A percentile compares a stretch with the other conserved stretches of the same genome.
phyloP scores from a whole-genome alignment of 495 filamentous ascomycete species.

The Aspergillus carlsbadensis region DNA sequence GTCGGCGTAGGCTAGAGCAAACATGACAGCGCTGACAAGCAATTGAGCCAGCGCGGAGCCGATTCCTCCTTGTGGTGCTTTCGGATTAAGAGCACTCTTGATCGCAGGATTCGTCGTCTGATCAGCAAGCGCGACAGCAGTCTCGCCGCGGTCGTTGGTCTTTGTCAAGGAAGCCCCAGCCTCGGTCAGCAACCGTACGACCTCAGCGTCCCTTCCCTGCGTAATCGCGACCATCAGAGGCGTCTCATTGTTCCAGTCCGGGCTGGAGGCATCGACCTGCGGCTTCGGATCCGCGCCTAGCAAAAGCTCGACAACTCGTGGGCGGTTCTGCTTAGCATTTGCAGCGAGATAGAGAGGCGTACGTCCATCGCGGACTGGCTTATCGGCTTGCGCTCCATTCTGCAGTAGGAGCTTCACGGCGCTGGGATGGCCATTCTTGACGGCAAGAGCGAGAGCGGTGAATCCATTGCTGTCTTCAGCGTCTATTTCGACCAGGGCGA shows the following conservation, averaged over 20 bases:
- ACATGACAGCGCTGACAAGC: slow-evolving; percentile 2
- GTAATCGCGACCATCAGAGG: slow-evolving; percentile 1
- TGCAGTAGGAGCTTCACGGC: slow-evolving; percentile 2
- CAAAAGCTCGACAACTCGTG: not conserved
- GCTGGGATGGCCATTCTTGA: not conserved
- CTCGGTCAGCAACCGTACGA: not conserved
- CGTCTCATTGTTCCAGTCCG: not conserved
- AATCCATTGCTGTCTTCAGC: not conserved
- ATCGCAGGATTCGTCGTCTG: not conserved
- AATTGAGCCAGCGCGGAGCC: not conserved
- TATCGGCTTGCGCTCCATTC: not conserved
- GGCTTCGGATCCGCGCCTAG: not conserved
- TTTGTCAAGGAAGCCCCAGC: not conserved
- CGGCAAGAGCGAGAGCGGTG: not conserved
- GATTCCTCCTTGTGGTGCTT: not conserved
- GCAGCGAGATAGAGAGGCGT: slow-evolving; percentile 2
- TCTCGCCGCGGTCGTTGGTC: not conserved
- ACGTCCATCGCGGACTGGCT: not conserved
- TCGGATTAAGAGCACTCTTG: not conserved
- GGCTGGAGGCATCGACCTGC: not conserved
- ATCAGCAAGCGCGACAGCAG: not conserved
- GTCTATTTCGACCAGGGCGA: not conserved
- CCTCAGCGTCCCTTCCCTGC: not conserved
- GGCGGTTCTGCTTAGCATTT: not conserved
- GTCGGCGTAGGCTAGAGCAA: not conserved